A percentile compares a stretch with the other conserved stretches of the same genome.
Conservation (phyloP, 176 grass and related monocot genomes). For the Aegilops sharonensis region DNA sequence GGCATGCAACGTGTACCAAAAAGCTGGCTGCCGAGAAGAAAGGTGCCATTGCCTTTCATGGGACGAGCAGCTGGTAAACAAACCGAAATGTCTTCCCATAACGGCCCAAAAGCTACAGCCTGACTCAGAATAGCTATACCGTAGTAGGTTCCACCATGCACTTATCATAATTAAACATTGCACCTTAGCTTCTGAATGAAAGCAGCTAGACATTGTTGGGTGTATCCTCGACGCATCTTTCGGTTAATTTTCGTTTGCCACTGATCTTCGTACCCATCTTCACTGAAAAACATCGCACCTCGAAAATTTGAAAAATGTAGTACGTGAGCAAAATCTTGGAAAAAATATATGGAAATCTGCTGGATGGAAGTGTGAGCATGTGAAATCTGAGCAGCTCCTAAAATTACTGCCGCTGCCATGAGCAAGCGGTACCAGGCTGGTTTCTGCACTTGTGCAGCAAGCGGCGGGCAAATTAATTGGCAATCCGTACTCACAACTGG, state of each 20-base stretch:
- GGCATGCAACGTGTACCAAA: conserved; percentile 38
- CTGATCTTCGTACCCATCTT: not conserved
- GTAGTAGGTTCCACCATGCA: not conserved
- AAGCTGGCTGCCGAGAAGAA: not conserved
- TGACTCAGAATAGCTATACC: not conserved
- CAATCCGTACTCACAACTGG: too few relatives aligned
- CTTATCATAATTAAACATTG: too few relatives aligned
- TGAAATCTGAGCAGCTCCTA: not conserved
- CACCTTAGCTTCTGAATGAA: not conserved
- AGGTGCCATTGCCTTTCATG: conserved; percentile 13
- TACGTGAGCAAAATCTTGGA: not conserved
- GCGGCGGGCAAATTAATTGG: too few relatives aligned
- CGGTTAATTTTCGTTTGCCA: not conserved
- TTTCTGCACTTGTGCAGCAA: too few relatives aligned
- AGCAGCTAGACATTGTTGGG: not conserved
- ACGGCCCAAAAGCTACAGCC: conserved; percentile 20
- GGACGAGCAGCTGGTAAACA: conserved; percentile 45
- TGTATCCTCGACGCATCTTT: not conserved
- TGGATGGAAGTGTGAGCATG: not conserved
- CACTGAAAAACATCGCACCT: not conserved
- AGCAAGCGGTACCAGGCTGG: too few relatives aligned
- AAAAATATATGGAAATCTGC: too few relatives aligned
- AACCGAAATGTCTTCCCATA: conserved; percentile 21
- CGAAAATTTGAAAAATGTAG: not conserved
- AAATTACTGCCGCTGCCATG: too few relatives aligned